Evolutionary conservation across 2,329 filamentous ascomycete genomes (phyloP), one percentile per base, ranked within the genome.

Genomic region (Diaporthe citrichinensis): DNA sequence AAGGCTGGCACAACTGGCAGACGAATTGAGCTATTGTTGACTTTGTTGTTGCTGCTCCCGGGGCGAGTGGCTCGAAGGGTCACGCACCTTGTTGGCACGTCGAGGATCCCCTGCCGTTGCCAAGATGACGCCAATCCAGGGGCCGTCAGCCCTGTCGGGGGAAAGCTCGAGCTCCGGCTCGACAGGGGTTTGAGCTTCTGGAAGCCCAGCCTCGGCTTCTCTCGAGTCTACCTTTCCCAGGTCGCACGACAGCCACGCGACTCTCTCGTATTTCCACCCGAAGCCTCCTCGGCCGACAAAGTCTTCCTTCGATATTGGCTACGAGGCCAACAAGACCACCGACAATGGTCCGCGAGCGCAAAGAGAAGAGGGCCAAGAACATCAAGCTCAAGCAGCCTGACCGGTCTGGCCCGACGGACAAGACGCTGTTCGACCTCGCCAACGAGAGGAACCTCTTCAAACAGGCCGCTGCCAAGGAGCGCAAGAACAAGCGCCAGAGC

Each of bases 351-450:
- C 86, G 84, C 78, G 87, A 88, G 79, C 87, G 88, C 67, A 89
- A 87, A 78, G 85, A 88, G 77, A 85, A 87, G 79, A 84, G 84
- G 62, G 83, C 88, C 58, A 82, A 83, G 77, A 84, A 88, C 75
- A 89, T 94, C 82, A 91, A 91, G 78, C 88, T 95, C 75, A 85
- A 86, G 71, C 91, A 94, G n/a, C 93, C 94, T 44, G 92, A 95
- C 83, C 90, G 92, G 76, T 91, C 90, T 69, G 89, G 83, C 1
- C 92, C 88, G 0, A 85, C 85, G 7, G 88, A 91, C 58, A 89
- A 93, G 82, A 96, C 94, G 0, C 87, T 97, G n/a, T 87, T 95
- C 75, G 88, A 96, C 74, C 82, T 96, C 41, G 94, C 94, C 76
- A 88, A 93, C 72, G 89, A 94, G 78, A 89, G 90, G 78, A 82